Evolutionary conservation across 192 early-diverging fungal genomes (phyloP).

Genomic region (Phlyctochytrium planicorne): DNA sequence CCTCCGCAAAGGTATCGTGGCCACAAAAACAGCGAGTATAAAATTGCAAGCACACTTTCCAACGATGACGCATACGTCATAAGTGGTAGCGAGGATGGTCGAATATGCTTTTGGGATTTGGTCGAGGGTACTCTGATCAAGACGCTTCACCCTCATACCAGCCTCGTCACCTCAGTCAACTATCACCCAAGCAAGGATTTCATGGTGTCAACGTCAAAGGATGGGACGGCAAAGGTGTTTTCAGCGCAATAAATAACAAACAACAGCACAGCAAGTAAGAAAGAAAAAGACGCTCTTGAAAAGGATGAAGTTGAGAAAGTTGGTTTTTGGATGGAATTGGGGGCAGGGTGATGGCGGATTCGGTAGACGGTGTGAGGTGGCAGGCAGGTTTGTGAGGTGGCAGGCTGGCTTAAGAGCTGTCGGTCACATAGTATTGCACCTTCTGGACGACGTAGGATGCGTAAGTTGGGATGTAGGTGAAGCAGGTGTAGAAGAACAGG

Average conservation of each 20-base stretch:
- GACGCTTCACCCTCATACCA: constrained; percentile 53
- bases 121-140: constrained; percentile 59
- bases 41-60: constrained; percentile 68
- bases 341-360: neutral
- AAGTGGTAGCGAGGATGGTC: constrained; percentile 88
- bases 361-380: no score
- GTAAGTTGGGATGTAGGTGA: neutral
- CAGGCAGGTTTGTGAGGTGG: no score
- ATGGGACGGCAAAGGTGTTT: constrained; percentile 58
- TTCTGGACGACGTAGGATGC: neutral
- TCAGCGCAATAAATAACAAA: neutral
- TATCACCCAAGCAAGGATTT: constrained; percentile 64
- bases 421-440: neutral
- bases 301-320: neutral
- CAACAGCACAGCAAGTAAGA: neutral
- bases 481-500: neutral
- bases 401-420: no score
- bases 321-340: neutral
- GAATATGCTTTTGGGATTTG: constrained; percentile 84
- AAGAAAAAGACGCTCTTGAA: neutral
- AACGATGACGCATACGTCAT: constrained; percentile 72
- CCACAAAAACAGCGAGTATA: constrained; percentile 78
- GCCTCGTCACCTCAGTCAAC: constrained; percentile 62
- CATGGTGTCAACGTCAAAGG: constrained; percentile 67
- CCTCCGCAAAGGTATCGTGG: constrained; percentile 63